Evolutionary conservation across 805 yeast genomes (phyloP), one percentile per base, ranked within the genome.

Genomic region (Kurtzmaniella cleridarum): DNA sequence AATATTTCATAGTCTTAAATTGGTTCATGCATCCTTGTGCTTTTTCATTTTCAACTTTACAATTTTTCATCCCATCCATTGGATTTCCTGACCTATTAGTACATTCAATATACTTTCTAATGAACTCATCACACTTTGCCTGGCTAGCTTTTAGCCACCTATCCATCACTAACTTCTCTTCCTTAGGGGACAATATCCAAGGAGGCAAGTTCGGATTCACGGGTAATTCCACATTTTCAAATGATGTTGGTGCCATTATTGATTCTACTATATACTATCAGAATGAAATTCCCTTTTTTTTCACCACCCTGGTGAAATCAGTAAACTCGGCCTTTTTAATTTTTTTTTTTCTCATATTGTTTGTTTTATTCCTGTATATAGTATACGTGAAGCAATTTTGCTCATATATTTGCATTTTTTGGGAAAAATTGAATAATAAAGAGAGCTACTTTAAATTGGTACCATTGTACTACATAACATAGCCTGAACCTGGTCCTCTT

Each of bases 131-230:
- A 55, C 95, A 85, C 41, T 63, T 57, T 33, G 75, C 71, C 66
- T 84, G 84, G 0, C 91, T 76, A 51, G 69, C 69, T 41, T 66
- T 72, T 56, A 84, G 77, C 81, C 90, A 79, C 50, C 84, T 75
- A 48, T 75, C 78, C 51, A 84, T 77, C 27, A 83, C 79, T 42
- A 78, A 75, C 59, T 79, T 79, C 54, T 85, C 95, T 55, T 85
- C 93, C 45, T 71, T 73, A 11, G 93, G 91, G 0, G 86, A 75
- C 16, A 85, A 64, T 45, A 83, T 75, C 95, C 95, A 85, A 10
- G 75, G 65, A 1, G 95, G 95, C 20, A 84, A 62, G 45, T 59
- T 62, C 27, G 73, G 73, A 48, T 69, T 64, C 4, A 66, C 54
- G 26, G 64, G 69, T 38, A 67, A 58, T 23, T 64, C 67, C 7